Evolutionary conservation across 768 basidiomycete species (phyloP).

Genomic region (Clitopilus hobsonii): DNA sequence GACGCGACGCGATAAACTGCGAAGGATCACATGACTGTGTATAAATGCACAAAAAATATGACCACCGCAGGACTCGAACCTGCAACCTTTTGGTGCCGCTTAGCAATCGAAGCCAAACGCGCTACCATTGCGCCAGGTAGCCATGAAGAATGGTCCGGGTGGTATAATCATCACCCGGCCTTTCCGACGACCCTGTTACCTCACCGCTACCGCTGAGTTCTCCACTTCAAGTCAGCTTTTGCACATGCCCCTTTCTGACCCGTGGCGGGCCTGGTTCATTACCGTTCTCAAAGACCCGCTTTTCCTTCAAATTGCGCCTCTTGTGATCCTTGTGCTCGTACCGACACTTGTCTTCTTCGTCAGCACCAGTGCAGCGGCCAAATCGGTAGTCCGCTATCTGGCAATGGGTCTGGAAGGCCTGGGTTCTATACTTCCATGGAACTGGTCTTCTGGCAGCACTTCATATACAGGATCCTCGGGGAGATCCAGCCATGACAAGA

Average conservation of each 20-base stretch:
- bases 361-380: constrained; percentile 21
- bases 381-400: constrained; percentile 21
- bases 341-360: constrained; percentile 48
- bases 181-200: not conserved
- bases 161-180: not conserved
- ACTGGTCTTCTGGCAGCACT: constrained; percentile 39
- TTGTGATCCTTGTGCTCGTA: constrained; percentile 48
- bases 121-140: constrained; percentile 93
- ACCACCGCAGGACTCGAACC: constrained; percentile 95
- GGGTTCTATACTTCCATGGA: constrained; percentile 57
- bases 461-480: constrained; percentile 11
- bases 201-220: constrained; percentile 4
- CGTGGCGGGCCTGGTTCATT: constrained; percentile 32
- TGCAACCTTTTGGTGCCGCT: constrained; percentile 88
- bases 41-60: constrained; percentile 28
- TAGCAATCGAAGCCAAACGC: constrained; percentile 89
- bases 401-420: constrained; percentile 58
- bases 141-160: constrained; percentile 24
- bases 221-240: constrained; percentile 12
- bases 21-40: not conserved
- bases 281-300: constrained; percentile 32
- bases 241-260: constrained; percentile 43
- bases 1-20: constrained; percentile 10
- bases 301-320: constrained; percentile 55
- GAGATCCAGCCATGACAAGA: constrained; percentile 24